These are phyloP conservation scores for Phytophthora tentaculata DNA, from an alignment of 352 stramenopile species.

Conservation along the genomic window DNA sequence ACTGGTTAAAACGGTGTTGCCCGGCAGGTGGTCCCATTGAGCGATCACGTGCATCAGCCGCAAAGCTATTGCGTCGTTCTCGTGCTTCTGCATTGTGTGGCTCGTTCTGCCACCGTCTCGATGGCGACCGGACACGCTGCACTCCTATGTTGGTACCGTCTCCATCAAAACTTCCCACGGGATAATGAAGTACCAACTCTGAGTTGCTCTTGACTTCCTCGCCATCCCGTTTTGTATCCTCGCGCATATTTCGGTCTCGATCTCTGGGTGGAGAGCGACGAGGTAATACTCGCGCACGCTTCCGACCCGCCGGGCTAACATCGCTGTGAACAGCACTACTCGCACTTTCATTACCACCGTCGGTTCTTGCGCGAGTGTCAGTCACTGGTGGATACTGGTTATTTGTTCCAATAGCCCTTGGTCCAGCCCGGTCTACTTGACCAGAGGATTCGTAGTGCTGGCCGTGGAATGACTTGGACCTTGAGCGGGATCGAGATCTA, in stretches of 20 bases:
- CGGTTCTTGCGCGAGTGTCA: conserved; percentile 3
- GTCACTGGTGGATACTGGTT: background rate
- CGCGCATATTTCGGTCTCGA: background rate
- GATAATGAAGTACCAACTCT: background rate
- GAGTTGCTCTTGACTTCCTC: background rate
- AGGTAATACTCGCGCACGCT: conserved; percentile 13
- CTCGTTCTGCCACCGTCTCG: conserved; percentile 15
- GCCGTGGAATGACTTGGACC: conserved; percentile 12
- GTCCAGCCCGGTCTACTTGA: conserved; percentile 4
- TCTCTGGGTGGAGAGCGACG: conserved; percentile 5
- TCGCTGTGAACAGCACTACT: conserved; percentile 10
- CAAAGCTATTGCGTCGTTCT: conserved; percentile 12
- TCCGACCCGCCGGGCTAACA: background rate
- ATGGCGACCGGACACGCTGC: conserved; percentile 9
- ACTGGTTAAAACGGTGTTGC: conserved; percentile 5
- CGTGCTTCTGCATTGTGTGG: background rate
- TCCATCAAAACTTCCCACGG: background rate
- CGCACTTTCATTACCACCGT: background rate
- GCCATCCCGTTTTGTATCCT: background rate
- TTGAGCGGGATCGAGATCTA: conserved; percentile 32
- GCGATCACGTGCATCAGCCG: conserved; percentile 15
- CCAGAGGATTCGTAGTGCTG: conserved; percentile 7
- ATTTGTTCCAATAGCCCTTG: background rate
- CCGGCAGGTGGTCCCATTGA: background rate
- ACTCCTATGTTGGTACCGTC: background rate